Evolutionary conservation across 345 rosid species (phyloP), one percentile per base, ranked within the genome.

Genomic region (Dipteronia sinensis): DNA sequence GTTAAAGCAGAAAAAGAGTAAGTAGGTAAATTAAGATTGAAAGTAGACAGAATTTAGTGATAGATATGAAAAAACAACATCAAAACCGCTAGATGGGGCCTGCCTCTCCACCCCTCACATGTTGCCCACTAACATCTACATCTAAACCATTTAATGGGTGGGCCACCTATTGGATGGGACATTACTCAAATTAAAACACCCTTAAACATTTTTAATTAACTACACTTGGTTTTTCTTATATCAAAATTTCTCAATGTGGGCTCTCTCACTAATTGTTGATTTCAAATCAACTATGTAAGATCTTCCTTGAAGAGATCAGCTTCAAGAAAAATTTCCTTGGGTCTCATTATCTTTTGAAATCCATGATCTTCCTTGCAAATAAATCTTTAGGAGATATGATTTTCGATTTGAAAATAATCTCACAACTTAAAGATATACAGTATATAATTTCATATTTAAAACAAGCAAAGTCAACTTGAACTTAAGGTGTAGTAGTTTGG

Each of bases 91-190:
- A 7, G 23, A 80, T 82, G 89, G 89, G 65, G 88, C 89, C 82
- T 73, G 71, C 73, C 11, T 66, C 80, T 78, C 79, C 79, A 77
- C 27, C 44, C 83, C 22, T 79, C 91, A 85, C 91, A 83, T 88
- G 91, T 53, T 77, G 84, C 86, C 88, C 92, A 87, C 84, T 85
- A 82, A 79, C 83, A 83, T 83, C 85, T 67, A 82, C 85, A 77
- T 84, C 89, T 53, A 15, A 73, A 67, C 79, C 79, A 86, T 82
- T 88, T 66, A 85, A 75, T 87, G 83, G 85, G 81, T 25, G 85
- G 86, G 85, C 83, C 88, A 71, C 71, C 27, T 20, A 46, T 46
- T 65, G 49, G 87, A 84, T 82, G 86, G 82, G 88, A 88, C 86
- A 74, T 72, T 55, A 65, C 77, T 31, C 56, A 65, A 49, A 72